Base-by-base conservation (phyloP, 2,329 filamentous ascomycete genomes). In the Colletotrichum sp. region DNA sequence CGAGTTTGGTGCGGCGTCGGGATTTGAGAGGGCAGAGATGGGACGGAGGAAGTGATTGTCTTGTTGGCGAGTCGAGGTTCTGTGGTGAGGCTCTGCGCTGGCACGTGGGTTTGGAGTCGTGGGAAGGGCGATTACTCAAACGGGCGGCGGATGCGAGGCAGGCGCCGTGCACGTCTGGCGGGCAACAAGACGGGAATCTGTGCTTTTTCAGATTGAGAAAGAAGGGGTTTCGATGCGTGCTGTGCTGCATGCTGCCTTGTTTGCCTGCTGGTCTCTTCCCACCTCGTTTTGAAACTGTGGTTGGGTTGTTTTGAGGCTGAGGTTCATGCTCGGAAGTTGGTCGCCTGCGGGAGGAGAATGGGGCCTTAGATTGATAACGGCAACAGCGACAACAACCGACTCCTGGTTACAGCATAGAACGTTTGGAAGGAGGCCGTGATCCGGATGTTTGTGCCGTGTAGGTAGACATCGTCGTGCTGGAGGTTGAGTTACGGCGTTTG, bases 371-470 rank as follows among this genome's bases (percentile, higher is more conserved):
- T 52, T 52, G 44, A 52, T 52, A 52, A 52, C 44, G n/a, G 44
- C 0, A 52, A 0, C 44, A n/a, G 44, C 44, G 1, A 13, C n/a
- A 22, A 8, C 44, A 52, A 22, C 44, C n/a, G 10, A 22, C 44
- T 22, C 44, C 44, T 22, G 10, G n/a, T 13, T 22, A 52, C 44
- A 22, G 44, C 44, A 52, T 52, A 52, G 44, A 52, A 52, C 32
- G 72, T 55, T 62, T 34, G 63, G 36, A 36, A 36, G 44, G 16
- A 69, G 59, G 57, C 60, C 68, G 36, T 59, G 26, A 26, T 62
- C 28, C 60, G 72, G 68, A 12, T 75, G 36, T 8, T 16, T 12
- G 48, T 75, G 72, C 72, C 72, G 72, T 71, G 48, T 59, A 72
- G 28, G 52, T 60, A 55, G 62, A 67, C 68, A 34, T 69, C 52